Base-by-base conservation (phyloP, 2,329 filamentous ascomycete species). In the Xylaria sp. region DNA sequence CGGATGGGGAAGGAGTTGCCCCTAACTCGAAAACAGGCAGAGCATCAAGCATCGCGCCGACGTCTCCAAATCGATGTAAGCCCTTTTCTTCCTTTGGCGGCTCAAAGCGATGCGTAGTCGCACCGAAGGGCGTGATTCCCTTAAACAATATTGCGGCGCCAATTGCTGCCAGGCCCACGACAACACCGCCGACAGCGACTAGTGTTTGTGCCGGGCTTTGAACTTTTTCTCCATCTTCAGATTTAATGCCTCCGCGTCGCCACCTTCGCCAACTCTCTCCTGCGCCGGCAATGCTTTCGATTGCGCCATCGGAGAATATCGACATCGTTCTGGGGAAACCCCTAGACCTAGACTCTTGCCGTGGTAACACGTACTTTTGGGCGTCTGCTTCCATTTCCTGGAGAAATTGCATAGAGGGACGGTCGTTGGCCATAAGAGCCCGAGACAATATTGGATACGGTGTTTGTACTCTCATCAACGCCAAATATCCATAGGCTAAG, bases 401-500 rank as follows among this genome's bases (percentile, higher is more conserved):
- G 28, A 75, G 55, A 70, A 78, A 76, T 5, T 67, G 68, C 20
- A 73, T 28, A 7, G 81, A 73, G 31, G 72, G 68, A 7, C 74
- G 69, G 57, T 73, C 75, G 13, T 76, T 75, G 56, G 71, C 70
- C 23, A 65, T 69, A 46, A 82, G 71, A 46, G 73, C 73, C 2
- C 66, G 73, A 7, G 73, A 74, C 1, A 86, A 76, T 76, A 83
- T 85, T 62, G 84, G 81, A 61, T 81, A 81, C 2, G 85, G 85
- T 3, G 86, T 84, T 13, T 80, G 76, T 8, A 84, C 81, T 25
- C 91, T 83, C 83, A 96, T 92, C 59, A 98, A 82, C 1, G 89
- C 86, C 44, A 98, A 83, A 78, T 97, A 97, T 12, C 91, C 96
- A 75, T 93, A 88, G 0, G 89, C 90, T 56, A 98, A 80, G 77